Base-by-base conservation (phyloP, 495 filamentous ascomycete species). In the Neurospora discreta region DNA sequence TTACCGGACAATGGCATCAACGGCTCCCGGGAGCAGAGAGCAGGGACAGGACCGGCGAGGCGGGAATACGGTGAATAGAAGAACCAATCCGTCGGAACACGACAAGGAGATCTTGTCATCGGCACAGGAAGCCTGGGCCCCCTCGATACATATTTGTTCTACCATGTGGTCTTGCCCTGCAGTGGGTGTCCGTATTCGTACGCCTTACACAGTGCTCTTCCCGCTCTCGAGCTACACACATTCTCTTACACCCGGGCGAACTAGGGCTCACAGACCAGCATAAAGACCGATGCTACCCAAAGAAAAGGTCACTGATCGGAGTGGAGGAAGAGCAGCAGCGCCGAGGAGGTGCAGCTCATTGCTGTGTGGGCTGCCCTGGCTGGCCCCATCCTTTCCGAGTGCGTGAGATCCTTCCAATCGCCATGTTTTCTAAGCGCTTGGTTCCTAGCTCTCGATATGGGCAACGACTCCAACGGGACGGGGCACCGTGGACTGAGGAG, bases 41-140 rank as follows among this genome's bases (percentile, higher is more conserved):
- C 26, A 60, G 26, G 52, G 26, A 4, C 26, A 33, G 52, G 52
- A 60, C 52, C 52, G 52, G 16, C 52, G 26, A 26, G 52, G 52
- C n/a, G 36, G 30, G 39, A 26, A 38, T 39, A 16, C 41, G 39
- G 30, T 44, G 6, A 26, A 44, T 39, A 71, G 68, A 68, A 44
- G 42, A 42, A 41, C 52, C 69, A 46, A 39, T 68, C 69, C 72
- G 70, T 52, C 69, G 40, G 58, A 20, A 42, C 72, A 71, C 39
- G 44, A 39, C 69, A 38, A 39, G n/a, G 30, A 67, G 72, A 52
- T 70, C 68, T 77, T 76, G 76, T 74, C 76, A 75, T 73, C 72
- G 71, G 69, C 46, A 39, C 40, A 39, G 39, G 36, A 26, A 44
- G 65, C 26, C 71, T 26, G 39, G 65, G 38, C 60, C 39, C 52